A percentile compares a stretch with the other conserved stretches of the same genome.
phyloP scores from a whole-genome alignment of 23 red algal species.

The Gracilaria gracilis region DNA sequence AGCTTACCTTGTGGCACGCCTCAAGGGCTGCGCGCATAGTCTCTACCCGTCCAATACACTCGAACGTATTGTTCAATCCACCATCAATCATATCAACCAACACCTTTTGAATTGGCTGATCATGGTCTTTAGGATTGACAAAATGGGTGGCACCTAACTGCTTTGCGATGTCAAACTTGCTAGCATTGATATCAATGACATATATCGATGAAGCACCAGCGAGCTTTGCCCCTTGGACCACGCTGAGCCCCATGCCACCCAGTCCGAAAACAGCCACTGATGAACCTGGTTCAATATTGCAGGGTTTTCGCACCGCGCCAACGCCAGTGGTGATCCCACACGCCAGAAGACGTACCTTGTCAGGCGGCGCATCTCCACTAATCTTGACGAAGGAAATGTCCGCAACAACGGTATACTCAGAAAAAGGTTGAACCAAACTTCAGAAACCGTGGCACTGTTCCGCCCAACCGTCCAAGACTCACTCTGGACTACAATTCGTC shows the following conservation, averaged over 20 bases:
- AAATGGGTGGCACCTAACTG: slow-evolving; percentile 92
- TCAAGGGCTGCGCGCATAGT: slow-evolving; percentile 95
- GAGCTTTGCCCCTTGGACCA: slow-evolving; percentile 81
- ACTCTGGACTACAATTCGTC: neutral
- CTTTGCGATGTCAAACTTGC: slow-evolving; percentile 85
- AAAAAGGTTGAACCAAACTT: slow-evolving; percentile 35
- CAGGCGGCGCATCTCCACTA: slow-evolving; percentile 72
- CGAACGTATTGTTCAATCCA: slow-evolving; percentile 97
- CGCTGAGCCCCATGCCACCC: slow-evolving; percentile 85
- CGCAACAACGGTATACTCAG: slow-evolving; percentile 91
- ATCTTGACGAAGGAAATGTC: slow-evolving; percentile 93
- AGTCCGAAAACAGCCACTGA: slow-evolving; percentile 93
- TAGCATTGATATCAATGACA: slow-evolving; percentile 81
- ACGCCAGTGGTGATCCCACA: slow-evolving; percentile 93
- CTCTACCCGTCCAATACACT: slow-evolving; percentile 82
- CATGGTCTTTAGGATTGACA: slow-evolving; percentile 81
- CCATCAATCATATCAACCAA: slow-evolving; percentile 94
- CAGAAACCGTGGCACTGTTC: too few relatives aligned
- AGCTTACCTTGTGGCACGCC: slow-evolving; percentile 85
- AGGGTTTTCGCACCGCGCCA: slow-evolving; percentile 88
- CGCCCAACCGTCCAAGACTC: too few relatives aligned
- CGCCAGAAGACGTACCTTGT: slow-evolving; percentile 83
- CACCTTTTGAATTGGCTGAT: slow-evolving; percentile 84
- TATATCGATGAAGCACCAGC: slow-evolving; percentile 83
- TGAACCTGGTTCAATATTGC: slow-evolving; percentile 82